Percentiles rank a stretch among this genome's conserved stretches.
phyloP scores from a whole-genome alignment of 345 rosid species.

The Kernera saxatilis region DNA sequence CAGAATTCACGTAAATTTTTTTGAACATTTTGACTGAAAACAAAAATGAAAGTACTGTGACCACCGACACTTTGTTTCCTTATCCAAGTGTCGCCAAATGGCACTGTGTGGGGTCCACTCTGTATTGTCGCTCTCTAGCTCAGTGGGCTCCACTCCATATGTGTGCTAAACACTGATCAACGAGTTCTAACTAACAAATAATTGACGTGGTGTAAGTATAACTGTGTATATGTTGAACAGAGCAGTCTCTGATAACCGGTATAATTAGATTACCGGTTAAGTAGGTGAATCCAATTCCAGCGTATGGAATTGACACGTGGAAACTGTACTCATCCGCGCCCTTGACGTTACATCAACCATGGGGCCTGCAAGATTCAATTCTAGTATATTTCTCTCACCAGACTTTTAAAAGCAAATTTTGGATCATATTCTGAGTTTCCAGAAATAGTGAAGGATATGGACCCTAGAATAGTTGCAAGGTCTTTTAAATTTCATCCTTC shows the following conservation, averaged over 20 bases:
- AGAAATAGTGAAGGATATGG: not conserved
- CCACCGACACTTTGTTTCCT: conserved; percentile 24
- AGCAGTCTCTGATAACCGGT: not conserved
- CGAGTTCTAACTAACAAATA: conserved; percentile 5
- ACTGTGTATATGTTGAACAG: not conserved
- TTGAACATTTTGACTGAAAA: not conserved
- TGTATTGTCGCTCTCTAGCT: not conserved
- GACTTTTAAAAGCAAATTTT: not conserved
- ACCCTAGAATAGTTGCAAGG: not conserved
- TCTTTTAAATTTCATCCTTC: not conserved
- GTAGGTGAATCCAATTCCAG: not conserved
- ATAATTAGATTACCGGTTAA: not conserved
- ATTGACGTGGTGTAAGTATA: not conserved
- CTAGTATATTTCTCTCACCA: not conserved
- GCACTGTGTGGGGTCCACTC: not conserved
- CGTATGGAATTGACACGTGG: not conserved
- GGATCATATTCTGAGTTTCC: not conserved
- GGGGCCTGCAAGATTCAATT: conserved; percentile 10
- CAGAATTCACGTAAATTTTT: not conserved
- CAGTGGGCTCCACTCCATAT: not conserved
- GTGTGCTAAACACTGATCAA: not conserved
- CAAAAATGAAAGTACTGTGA: not conserved
- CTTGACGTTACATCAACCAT: conserved; percentile 15
- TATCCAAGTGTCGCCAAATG: conserved; percentile 23
- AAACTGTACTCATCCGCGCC: conserved; percentile 4